Evolutionary conservation across 345 rosid genomes (phyloP).

Genomic region (Dimocarpus longan): DNA sequence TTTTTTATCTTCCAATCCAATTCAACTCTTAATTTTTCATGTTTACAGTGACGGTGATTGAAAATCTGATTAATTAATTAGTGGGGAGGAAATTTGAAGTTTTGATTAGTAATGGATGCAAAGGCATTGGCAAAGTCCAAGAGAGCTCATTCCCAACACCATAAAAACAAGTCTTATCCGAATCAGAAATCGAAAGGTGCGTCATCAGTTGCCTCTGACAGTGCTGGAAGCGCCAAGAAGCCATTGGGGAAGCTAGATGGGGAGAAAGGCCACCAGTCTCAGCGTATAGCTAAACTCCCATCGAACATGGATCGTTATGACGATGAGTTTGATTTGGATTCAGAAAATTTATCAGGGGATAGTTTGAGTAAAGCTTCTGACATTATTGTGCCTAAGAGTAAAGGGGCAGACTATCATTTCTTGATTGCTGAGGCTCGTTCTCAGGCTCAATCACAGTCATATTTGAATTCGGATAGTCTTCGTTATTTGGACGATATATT

Average conservation of each 20-base stretch:
- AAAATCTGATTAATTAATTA: not conserved
- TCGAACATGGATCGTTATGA: slow-evolving; percentile 83
- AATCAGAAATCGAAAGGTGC: slow-evolving; percentile 45
- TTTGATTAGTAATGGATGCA: slow-evolving; percentile 51
- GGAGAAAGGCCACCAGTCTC: slow-evolving; percentile 38
- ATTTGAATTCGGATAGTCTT: slow-evolving; percentile 34
- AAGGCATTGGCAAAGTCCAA: slow-evolving; percentile 84
- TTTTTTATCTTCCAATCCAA: too few species aligned
- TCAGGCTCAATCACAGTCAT: slow-evolving; percentile 45
- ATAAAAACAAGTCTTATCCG: slow-evolving; percentile 54
- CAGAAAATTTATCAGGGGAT: slow-evolving; percentile 27
- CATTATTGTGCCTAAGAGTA: slow-evolving; percentile 63
- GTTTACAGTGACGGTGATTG: slow-evolving; percentile 3
- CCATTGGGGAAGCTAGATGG: slow-evolving; percentile 42
- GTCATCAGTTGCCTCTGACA: slow-evolving; percentile 13
- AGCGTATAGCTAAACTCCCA: slow-evolving; percentile 46
- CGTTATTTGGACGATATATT: slow-evolving; percentile 56
- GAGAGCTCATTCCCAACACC: slow-evolving; percentile 83
- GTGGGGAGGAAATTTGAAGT: too few species aligned
- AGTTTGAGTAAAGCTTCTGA: slow-evolving; percentile 29
- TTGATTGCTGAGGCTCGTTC: slow-evolving; percentile 74
- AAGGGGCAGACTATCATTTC: slow-evolving; percentile 74
- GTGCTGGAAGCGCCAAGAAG: slow-evolving; percentile 32
- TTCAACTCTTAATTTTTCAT: not conserved
- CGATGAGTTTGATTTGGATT: slow-evolving; percentile 44